A percentile compares a stretch with the other conserved stretches of the same genome.
Conservation (phyloP, 257 asterid genomes). For the Nicotiana otophora region DNA sequence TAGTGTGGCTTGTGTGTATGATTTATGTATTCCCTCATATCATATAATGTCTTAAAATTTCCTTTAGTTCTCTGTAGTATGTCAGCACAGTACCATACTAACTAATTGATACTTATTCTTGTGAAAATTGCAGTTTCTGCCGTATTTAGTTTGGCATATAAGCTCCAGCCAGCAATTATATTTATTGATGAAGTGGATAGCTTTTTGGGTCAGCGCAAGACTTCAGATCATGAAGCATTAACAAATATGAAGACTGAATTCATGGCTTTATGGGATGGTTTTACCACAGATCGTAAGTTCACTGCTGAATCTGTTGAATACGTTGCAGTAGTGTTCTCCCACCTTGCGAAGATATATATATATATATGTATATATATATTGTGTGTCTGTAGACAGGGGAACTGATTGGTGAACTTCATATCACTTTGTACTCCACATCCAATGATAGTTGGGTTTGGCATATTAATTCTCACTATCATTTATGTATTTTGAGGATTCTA, state of each 20-base stretch:
- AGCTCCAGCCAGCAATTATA: slow-evolving; percentile 96
- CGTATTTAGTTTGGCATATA: slow-evolving; percentile 87
- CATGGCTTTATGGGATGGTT: slow-evolving; percentile 99
- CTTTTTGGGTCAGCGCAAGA: slow-evolving; percentile 89
- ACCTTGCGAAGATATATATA: neutral
- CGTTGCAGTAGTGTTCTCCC: neutral
- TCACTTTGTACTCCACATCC: slow-evolving; percentile 2
- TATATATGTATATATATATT: neutral
- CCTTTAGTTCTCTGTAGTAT: neutral
- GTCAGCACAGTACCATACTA: neutral
- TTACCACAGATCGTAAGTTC: slow-evolving; percentile 84
- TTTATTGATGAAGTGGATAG: slow-evolving; percentile 97
- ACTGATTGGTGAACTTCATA: neutral
- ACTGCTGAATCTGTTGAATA: neutral
- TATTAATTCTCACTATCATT: neutral
- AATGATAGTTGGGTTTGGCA: neutral
- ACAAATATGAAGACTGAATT: slow-evolving; percentile 94
- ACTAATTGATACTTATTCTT: neutral
- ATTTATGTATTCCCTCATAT: neutral
- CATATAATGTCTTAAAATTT: neutral
- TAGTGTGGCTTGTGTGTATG: neutral
- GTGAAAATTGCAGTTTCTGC: slow-evolving; percentile 67
- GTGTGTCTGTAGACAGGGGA: neutral
- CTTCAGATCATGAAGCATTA: slow-evolving; percentile 76
- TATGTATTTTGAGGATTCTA: neutral